Evolutionary conservation across 495 filamentous ascomycete species (phyloP), one percentile per base, ranked within the genome.

Genomic region (Annulohypoxylon bovei): DNA sequence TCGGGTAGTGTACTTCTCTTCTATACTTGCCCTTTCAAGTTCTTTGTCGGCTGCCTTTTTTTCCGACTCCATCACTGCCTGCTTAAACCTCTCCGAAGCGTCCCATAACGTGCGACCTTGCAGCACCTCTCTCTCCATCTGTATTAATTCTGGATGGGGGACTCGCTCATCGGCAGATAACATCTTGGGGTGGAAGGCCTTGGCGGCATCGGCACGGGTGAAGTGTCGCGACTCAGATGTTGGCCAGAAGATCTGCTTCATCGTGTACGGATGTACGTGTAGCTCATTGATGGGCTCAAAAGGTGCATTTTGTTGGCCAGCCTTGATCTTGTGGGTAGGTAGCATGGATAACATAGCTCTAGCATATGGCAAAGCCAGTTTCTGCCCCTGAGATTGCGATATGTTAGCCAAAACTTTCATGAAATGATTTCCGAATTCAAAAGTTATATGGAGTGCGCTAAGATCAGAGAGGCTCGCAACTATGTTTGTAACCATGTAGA

Each of bases 211-310:
- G 27, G 80, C 86, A 77, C 96, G 92, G 4, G 92, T 98, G 79
- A 97, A 98, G 35, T 89, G 82, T 20, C 93, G 90, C 16, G 94
- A 97, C 79, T 99, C 95, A 8, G 95, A 91, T 49, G 90, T 88
- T 3, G 96, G 95, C 77, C 92, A 87, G 81, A 98, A 99, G 40
- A 97, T 87, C 81, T 98, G 95, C 61, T 90, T 86, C 50, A 86
- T 85, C 0, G 95, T 97, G 50, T 87, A 78, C 27, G 87, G 87
- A 80, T 98, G 94, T 28, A 93, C 89, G 61, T 90, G 90, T 6
- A 99, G 87, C 75, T 97, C 94, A 79, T 97, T 97, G 79, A 97
- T 95, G 49, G 90, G 84, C 84, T 99, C 95, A 76, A 96, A 93
- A 1, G 81, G 80, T 30, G 44, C 7, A 12, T 65, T 57, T 12